Evolutionary conservation across 2,329 filamentous ascomycete genomes (phyloP), one percentile per base, ranked within the genome.

Genomic region (Penicillium sp.): DNA sequence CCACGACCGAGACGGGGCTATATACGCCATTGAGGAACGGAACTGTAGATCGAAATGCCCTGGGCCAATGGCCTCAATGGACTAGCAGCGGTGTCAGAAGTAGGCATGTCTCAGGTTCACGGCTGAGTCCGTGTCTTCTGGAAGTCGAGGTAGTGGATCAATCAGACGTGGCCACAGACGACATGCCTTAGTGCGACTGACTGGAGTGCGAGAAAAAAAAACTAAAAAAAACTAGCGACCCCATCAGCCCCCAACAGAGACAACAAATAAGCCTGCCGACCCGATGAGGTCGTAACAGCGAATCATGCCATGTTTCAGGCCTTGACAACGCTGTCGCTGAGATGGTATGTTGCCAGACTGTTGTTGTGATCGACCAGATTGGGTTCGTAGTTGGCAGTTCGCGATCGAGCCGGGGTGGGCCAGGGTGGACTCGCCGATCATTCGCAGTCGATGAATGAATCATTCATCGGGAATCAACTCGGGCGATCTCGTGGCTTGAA

Each of bases 21-120:
- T 47, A 51, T 51, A 54, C 44, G 46, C 37, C 41, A 50, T 49
- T 24, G 45, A 24, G 37, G 40, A 46, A 41, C 26, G 4, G n/a
- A 26, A 26, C 45, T 50, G 46, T 36, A 56, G 44, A 52, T 60
- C 49, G 24, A 27, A 37, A 21, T 47, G 39, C 45, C 56, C 36
- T 34, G n/a, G 18, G 26, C 55, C 53, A 56, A 58, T 58, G 15
- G 30, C 32, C 51, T 46, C 23, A 47, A 49, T 50, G 15, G 30
- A n/a, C 40, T 33, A 45, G 46, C 29, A 51, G 51, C 51, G 53
- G 56, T 59, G 49, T 39, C 54, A 55, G 34, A 42, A 8, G n/a
- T 30, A 40, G 34, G 30, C 40, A 51, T 59, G 58, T 60, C 58
- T 60, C 58, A 59, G 50, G 23, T 20, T 56, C 51, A 53, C 55